A percentile compares a stretch with the other conserved stretches of the same genome.
Evolutionary conservation across 2,329 filamentous ascomycete genomes (phyloP).

Genomic region (Raffaelea arxii): DNA sequence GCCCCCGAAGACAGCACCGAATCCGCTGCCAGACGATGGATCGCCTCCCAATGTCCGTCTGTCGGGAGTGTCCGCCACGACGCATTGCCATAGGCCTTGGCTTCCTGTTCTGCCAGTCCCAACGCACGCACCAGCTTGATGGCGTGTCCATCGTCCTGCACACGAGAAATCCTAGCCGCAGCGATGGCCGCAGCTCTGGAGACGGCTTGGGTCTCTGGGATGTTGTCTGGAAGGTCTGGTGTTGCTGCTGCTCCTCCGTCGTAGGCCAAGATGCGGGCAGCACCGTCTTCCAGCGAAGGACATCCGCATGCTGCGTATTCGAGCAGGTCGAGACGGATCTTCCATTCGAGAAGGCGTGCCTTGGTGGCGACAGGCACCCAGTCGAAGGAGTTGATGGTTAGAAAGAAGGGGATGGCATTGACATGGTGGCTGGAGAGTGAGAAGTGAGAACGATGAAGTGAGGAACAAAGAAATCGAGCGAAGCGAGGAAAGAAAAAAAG

Average conservation of each 20-base stretch:
- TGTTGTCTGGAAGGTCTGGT: constrained; percentile 20
- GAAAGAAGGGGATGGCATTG: constrained; percentile 64
- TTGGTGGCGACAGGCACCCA: constrained; percentile 56
- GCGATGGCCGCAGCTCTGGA: constrained; percentile 29
- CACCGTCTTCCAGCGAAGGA: constrained; percentile 41
- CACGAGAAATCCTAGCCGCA: constrained; percentile 33
- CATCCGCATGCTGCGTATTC: constrained; percentile 62
- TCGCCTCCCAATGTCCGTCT: constrained; percentile 48
- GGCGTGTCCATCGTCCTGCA: constrained; percentile 71
- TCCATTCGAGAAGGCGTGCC: constrained; percentile 68
- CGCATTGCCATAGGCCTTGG: constrained; percentile 27
- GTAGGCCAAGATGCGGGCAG: constrained; percentile 3
- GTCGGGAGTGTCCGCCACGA: constrained; percentile 44
- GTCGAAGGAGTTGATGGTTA: constrained; percentile 49
- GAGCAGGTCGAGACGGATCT: constrained; percentile 63
- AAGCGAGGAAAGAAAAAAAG: constrained; percentile 11
- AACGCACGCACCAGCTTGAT: constrained; percentile 67
- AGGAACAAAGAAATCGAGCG: too few species aligned
- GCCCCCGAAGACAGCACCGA: constrained; percentile 42
- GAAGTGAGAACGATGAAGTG: too few species aligned
- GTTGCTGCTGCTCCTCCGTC: not conserved
- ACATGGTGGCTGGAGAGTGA: constrained; percentile 62
- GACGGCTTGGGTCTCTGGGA: too few species aligned
- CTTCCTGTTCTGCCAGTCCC: constrained; percentile 44
- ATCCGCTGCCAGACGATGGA: constrained; percentile 54